These are phyloP conservation scores for Herpetospermum pedunculosum DNA, from an alignment of 306 rosid genomes.

Conservation along the genomic window DNA sequence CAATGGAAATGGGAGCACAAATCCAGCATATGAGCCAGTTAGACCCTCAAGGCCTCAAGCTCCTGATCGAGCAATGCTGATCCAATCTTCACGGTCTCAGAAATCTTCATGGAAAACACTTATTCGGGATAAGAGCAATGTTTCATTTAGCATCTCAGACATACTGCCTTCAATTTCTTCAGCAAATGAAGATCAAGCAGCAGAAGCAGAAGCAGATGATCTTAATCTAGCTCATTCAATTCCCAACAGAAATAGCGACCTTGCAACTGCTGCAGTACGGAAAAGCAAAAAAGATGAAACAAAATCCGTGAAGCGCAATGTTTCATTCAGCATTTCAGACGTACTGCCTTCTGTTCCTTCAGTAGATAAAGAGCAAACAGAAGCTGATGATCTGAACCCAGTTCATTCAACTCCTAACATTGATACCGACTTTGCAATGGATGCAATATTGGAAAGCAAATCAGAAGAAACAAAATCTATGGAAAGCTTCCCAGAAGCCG, in stretches of 20 bases:
- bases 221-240: conserved; percentile 6
- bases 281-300: not conserved
- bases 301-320: conserved; percentile 7
- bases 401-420: conserved; percentile 13
- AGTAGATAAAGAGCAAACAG: conserved; percentile 15
- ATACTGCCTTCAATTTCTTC: conserved; percentile 22
- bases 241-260: conserved; percentile 11
- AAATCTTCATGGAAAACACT: conserved; percentile 77
- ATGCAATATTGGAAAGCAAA: conserved; percentile 6
- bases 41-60: conserved; percentile 14
- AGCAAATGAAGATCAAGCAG: conserved; percentile 15
- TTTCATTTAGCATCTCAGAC: conserved; percentile 39
- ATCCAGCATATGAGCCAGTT: conserved; percentile 14
- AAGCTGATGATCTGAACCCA: conserved; percentile 4
- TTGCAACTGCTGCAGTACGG: conserved; percentile 6
- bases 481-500: conserved; percentile 16
- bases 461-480: conserved; percentile 1
- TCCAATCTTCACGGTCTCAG: conserved; percentile 46
- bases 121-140: conserved; percentile 28
- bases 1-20: conserved; percentile 17
- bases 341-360: conserved; percentile 21
- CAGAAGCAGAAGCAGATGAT: conserved; percentile 14
- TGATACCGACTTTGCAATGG: conserved; percentile 10
- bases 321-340: conserved; percentile 36
- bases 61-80: conserved; percentile 20